phyloP scores from a whole-genome alignment of 345 rosid species.

The Eucalyptus microcorys region DNA sequence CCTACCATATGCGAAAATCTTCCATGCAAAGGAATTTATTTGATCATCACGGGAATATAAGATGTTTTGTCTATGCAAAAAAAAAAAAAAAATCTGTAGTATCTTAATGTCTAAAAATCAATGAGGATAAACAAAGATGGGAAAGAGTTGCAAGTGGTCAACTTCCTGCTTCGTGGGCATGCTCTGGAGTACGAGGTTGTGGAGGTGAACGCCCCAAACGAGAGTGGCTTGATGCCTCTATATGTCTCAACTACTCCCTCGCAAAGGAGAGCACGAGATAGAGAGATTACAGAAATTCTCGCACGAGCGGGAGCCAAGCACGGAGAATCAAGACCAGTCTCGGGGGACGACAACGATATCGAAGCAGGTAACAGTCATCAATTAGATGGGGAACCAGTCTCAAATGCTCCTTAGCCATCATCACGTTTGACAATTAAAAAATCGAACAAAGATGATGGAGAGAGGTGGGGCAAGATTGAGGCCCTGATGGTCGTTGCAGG shows the following conservation, averaged over 20 bases:
- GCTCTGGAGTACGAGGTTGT: neutral
- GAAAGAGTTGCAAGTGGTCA: too few relatives aligned
- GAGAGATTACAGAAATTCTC: neutral
- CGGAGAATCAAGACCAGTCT: too few relatives aligned
- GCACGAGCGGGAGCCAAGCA: rapidly evolving
- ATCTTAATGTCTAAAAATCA: too few relatives aligned
- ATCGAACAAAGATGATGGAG: rapidly evolving
- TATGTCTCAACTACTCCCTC: neutral
- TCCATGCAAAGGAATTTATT: too few relatives aligned
- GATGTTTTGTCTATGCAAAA: too few relatives aligned
- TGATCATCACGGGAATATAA: too few relatives aligned
- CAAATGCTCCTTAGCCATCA: neutral
- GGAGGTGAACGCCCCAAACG: rapidly evolving
- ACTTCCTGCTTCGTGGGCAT: neutral
- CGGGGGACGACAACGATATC: rapidly evolving
- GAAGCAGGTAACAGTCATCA: neutral
- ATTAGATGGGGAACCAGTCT: rapidly evolving
- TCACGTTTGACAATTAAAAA: rapidly evolving
- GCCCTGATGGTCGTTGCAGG: rapidly evolving
- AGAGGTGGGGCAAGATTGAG: rapidly evolving
- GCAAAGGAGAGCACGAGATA: too few relatives aligned
- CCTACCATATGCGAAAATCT: too few relatives aligned
- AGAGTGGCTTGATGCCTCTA: neutral
- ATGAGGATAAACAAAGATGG: neutral
- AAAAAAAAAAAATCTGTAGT: too few relatives aligned